Percentiles rank a stretch among this genome's conserved stretches.
These are phyloP conservation scores for Candida succiphila DNA, from an alignment of 805 yeast species.

Conservation along the genomic window DNA sequence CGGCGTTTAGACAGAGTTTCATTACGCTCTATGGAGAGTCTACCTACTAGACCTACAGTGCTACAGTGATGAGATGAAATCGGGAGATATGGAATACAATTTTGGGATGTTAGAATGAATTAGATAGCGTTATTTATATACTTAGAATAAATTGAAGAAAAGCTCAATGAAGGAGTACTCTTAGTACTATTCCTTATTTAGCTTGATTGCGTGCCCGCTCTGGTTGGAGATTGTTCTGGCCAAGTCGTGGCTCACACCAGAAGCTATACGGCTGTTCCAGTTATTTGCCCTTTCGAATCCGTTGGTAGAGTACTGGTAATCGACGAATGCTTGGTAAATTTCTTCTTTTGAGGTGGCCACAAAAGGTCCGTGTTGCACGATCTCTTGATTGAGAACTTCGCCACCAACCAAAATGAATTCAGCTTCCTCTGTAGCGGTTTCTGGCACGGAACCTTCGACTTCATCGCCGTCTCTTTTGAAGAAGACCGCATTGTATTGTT, in stretches of 20 bases:
- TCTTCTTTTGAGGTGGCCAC: constrained; percentile 64
- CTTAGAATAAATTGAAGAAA: too few species aligned
- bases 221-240: constrained; percentile 16
- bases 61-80: too few species aligned
- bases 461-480: constrained; percentile 63
- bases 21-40: too few species aligned
- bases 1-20: too few species aligned
- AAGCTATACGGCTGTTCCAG: constrained; percentile 41
- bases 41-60: too few species aligned
- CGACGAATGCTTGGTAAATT: constrained; percentile 59
- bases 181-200: too few species aligned
- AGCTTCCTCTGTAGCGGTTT: constrained; percentile 32
- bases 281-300: constrained; percentile 61
- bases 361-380: constrained; percentile 87
- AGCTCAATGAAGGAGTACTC: too few species aligned
- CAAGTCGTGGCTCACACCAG: constrained; percentile 19
- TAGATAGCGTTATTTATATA: too few species aligned
- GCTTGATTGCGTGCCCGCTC: too few species aligned
- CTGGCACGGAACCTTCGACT: constrained; percentile 44
- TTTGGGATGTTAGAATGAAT: too few species aligned
- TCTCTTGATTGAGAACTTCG: constrained; percentile 57
- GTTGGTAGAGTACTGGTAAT: constrained; percentile 57
- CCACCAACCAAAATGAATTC: constrained; percentile 75
- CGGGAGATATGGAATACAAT: too few species aligned
- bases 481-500: constrained; percentile 44